A percentile compares a stretch with the other conserved stretches of the same genome.
Evolutionary conservation across 495 filamentous ascomycete species (phyloP).

Genomic region (Neurospora cerealis): DNA sequence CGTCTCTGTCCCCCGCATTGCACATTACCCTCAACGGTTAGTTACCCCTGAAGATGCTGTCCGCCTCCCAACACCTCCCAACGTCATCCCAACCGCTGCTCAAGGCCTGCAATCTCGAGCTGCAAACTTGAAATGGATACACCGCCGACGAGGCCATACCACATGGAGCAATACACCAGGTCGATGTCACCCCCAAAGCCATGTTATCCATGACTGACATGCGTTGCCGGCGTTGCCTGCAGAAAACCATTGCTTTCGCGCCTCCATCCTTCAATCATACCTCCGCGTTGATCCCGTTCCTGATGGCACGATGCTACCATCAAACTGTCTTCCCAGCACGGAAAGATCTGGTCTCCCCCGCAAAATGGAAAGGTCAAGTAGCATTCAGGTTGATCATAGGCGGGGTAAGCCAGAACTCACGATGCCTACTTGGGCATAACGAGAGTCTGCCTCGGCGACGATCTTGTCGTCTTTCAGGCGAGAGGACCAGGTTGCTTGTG

Average conservation of each 20-base stretch:
- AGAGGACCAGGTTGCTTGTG: neutral
- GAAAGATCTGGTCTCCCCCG: neutral
- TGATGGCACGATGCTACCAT: neutral
- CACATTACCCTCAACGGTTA: neutral
- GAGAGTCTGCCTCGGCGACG: neutral
- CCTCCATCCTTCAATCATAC: neutral
- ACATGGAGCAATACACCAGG: neutral
- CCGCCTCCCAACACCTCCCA: neutral
- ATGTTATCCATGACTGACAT: neutral
- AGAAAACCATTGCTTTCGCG: neutral
- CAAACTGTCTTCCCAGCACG: neutral
- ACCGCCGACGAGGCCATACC: neutral
- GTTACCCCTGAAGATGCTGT: neutral
- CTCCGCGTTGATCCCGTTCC: neutral
- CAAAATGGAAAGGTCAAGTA: neutral
- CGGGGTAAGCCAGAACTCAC: neutral
- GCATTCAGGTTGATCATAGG: neutral
- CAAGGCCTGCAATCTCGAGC: neutral
- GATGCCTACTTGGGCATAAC: neutral
- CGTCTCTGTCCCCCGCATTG: neutral
- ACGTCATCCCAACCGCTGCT: neutral
- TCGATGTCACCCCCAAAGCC: neutral
- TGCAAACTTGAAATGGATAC: neutral
- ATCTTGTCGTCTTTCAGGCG: neutral
- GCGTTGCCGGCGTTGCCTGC: neutral